Conservation (phyloP, 352 stramenopile genomes). For the Globisporangium middletonii region DNA sequence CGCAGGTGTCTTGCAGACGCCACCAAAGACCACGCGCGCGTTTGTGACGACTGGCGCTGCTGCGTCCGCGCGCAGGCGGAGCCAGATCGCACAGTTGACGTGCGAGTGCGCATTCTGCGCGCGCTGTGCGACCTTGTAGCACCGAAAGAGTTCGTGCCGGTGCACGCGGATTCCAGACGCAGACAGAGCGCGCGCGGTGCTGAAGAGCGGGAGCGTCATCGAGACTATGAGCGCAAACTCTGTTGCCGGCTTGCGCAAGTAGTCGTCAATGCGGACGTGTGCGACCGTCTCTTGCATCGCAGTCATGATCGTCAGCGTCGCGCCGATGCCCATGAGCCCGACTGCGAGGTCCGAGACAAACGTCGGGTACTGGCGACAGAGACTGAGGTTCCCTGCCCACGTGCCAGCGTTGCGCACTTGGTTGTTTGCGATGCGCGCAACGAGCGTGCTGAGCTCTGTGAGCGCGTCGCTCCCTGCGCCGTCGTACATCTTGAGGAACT, state of each 20-base stretch:
- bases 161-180: not conserved
- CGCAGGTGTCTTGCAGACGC: conserved; percentile 64
- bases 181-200: conserved; percentile 11
- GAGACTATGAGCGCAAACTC: conserved; percentile 24
- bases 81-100: conserved; percentile 42
- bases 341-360: conserved; percentile 63
- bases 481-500: conserved; percentile 79
- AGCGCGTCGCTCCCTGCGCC: conserved; percentile 54
- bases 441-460: conserved; percentile 26
- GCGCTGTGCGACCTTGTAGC: conserved; percentile 48
- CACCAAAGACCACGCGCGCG: conserved; percentile 51
- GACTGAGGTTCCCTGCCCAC: conserved; percentile 17
- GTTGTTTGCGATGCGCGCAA: conserved; percentile 46
- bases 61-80: conserved; percentile 28
- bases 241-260: conserved; percentile 9
- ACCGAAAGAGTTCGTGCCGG: conserved; percentile 15
- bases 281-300: conserved; percentile 47
- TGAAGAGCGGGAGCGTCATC: conserved; percentile 31
- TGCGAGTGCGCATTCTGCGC: conserved; percentile 48
- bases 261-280: conserved; percentile 19
- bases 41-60: conserved; percentile 57
- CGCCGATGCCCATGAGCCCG: conserved; percentile 50
- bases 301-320: conserved; percentile 62
- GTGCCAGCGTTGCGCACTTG: conserved; percentile 40
- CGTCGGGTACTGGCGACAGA: conserved; percentile 30